Evolutionary conservation across 1,284 basidiomycete species (phyloP).

Genomic region (Hymenochaete sp.): DNA sequence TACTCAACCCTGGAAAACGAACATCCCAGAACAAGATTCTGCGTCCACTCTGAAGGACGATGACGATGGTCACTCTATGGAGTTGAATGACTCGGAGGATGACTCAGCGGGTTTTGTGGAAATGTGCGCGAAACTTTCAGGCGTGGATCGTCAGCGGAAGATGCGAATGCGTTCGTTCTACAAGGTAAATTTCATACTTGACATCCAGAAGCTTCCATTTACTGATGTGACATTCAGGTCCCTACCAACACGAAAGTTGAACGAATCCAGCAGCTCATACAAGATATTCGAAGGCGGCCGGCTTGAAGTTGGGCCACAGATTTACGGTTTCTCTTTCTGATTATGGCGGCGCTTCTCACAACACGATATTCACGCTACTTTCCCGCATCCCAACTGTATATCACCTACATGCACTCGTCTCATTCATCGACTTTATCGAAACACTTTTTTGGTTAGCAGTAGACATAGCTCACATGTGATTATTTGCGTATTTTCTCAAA

Average conservation of each 20-base stretch:
- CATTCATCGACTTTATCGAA: no score
- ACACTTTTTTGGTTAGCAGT: no score
- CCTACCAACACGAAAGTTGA: conserved; percentile 43
- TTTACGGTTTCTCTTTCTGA: no score
- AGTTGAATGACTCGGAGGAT: conserved; percentile 12
- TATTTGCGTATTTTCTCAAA: no score
- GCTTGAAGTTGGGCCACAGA: no score
- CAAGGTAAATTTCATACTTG: conserved; percentile 31
- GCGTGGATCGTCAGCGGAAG: conserved; percentile 32
- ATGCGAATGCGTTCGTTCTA: conserved; percentile 42
- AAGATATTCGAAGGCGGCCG: conserved; percentile 17
- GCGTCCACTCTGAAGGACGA: neutral
- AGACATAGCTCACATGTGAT: no score
- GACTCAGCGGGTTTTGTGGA: conserved; percentile 37
- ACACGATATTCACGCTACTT: no score
- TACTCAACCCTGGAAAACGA: no score
- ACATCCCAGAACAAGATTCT: neutral
- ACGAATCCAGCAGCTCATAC: conserved; percentile 27
- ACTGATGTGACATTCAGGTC: conserved; percentile 31
- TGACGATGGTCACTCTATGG: no score
- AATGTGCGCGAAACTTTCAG: conserved; percentile 34
- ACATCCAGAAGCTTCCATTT: neutral
- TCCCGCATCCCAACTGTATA: no score
- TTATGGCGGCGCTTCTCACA: no score
- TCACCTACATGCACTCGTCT: no score